Evolutionary conservation across 139 green algal genomes (phyloP), one percentile per base, ranked within the genome.

Genomic region (Tetratostichococcus sp.): DNA sequence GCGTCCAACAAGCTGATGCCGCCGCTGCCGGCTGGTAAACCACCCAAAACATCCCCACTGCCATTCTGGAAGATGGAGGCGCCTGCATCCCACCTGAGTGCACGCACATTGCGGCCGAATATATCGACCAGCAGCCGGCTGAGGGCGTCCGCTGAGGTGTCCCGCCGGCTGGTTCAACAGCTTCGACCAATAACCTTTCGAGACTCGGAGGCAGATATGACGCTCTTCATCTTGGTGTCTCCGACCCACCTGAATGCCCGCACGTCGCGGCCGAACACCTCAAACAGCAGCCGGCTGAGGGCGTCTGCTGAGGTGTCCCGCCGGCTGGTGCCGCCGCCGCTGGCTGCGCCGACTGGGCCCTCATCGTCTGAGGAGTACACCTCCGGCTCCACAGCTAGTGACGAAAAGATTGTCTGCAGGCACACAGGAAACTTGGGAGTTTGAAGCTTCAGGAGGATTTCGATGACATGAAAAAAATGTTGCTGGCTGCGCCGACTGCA

Each of bases 81-180:
- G 19, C 2, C 50, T 25, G 50, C 50, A 14, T 22, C 50, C 62
- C 62, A 77, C 77, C 71, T 81, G 77, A 81, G 77, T 16, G 75
- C 71, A 25, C 35, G 16, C 8, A 75, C 42, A 28, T 75, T 43
- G 43, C 43, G 31, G 8, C n/a, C 5, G 35, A 81, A 81, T 4
- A 81, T 71, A 35, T 77, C 77, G 2, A 71, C 14, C 34, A 74
- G 33, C 66, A 81, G 71, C 2, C 77, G 71, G 66, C 74, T 67
- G n/a, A 81, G 71, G 32, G 71, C 71, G 33, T 62, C 50, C 50
- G 50, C 50, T 62, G 50, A 62, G 14, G 50, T 62, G 50, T 62
- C 50, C 11, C 50, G 50, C 50, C 50, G 50, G 19, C 8, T 22
- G n/a, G n/a, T n/a, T n/a, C n/a, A n/a, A n/a, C n/a, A n/a, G n/a